Evolutionary conservation across 768 basidiomycete genomes (phyloP).

Genomic region (Amanita rimosa): DNA sequence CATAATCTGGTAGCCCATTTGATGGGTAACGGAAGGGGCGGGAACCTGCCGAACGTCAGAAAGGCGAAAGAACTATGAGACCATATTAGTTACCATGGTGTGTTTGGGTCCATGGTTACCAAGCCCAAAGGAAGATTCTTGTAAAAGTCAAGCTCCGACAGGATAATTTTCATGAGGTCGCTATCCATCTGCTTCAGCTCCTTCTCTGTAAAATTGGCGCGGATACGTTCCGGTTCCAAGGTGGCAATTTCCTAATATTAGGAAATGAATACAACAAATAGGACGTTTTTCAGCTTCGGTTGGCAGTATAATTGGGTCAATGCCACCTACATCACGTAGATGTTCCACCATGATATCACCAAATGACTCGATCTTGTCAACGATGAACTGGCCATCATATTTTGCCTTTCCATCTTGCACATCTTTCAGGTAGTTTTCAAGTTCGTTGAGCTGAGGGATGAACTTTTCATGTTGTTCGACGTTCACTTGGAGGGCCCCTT

Average conservation of each 20-base stretch:
- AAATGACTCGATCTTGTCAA: slow-evolving; percentile 16
- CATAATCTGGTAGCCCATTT: slow-evolving; percentile 14
- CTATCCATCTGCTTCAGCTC: slow-evolving; percentile 15
- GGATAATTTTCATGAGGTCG: slow-evolving; percentile 11
- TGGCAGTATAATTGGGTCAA: neutral
- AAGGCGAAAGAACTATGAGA: neutral
- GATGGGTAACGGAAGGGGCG: slow-evolving; percentile 15
- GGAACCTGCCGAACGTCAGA: slow-evolving; percentile 12
- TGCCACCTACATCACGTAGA: slow-evolving; percentile 13
- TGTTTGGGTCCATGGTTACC: slow-evolving; percentile 13
- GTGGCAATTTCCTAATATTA: slow-evolving; percentile 17
- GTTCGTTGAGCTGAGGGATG: slow-evolving; percentile 14
- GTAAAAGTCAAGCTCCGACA: slow-evolving; percentile 13
- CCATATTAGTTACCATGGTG: slow-evolving; percentile 11
- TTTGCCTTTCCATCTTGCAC: slow-evolving; percentile 45
- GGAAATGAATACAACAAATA: too few relatives aligned
- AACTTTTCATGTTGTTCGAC: slow-evolving; percentile 19
- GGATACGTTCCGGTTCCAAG: slow-evolving; percentile 14
- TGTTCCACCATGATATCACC: slow-evolving; percentile 17
- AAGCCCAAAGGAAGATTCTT: slow-evolving; percentile 14
- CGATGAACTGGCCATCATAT: slow-evolving; percentile 28
- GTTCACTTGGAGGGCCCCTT: slow-evolving; percentile 12
- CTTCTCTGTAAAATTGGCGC: slow-evolving; percentile 14
- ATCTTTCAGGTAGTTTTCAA: slow-evolving; percentile 30
- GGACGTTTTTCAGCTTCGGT: too few relatives aligned